Percentiles rank a stretch among this genome's conserved stretches.
Evolutionary conservation across 768 basidiomycete species (phyloP).

Genomic region (Suillus paluster): DNA sequence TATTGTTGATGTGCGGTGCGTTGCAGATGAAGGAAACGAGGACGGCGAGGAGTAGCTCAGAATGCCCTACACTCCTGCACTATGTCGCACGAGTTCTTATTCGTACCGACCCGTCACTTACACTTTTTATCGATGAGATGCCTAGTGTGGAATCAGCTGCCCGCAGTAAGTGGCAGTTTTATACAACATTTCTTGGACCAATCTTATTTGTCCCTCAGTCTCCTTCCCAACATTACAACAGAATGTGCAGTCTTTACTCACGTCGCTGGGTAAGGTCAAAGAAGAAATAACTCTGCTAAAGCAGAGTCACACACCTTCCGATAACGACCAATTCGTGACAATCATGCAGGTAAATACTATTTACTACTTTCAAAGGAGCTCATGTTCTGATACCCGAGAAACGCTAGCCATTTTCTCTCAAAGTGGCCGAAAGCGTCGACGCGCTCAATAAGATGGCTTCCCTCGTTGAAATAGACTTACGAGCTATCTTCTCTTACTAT

Average conservation of each 20-base stretch:
- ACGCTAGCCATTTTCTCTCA: conserved; percentile 51
- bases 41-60: conserved; percentile 64
- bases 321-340: conserved; percentile 63
- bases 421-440: conserved; percentile 58
- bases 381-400: conserved; percentile 2
- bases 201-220: conserved; percentile 45
- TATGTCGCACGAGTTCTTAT: conserved; percentile 81
- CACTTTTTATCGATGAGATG: conserved; percentile 79
- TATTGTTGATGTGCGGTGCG: background rate
- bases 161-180: conserved; percentile 51
- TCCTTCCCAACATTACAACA: conserved; percentile 70
- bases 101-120: conserved; percentile 63
- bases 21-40: conserved; percentile 81
- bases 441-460: conserved; percentile 65
- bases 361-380: background rate
- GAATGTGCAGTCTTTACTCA: conserved; percentile 58
- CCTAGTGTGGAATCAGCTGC: conserved; percentile 85
- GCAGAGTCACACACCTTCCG: conserved; percentile 30
- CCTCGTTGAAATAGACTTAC: conserved; percentile 63
- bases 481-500: conserved; percentile 67
- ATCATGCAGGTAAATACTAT: conserved; percentile 66
- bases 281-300: conserved; percentile 55
- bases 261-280: conserved; percentile 60
- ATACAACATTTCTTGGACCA: background rate
- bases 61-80: conserved; percentile 90